Percentiles rank a stretch among this genome's conserved stretches.
Evolutionary conservation across 2,329 filamentous ascomycete genomes (phyloP).

Genomic region (Sclerotinia sclerotiorum): DNA sequence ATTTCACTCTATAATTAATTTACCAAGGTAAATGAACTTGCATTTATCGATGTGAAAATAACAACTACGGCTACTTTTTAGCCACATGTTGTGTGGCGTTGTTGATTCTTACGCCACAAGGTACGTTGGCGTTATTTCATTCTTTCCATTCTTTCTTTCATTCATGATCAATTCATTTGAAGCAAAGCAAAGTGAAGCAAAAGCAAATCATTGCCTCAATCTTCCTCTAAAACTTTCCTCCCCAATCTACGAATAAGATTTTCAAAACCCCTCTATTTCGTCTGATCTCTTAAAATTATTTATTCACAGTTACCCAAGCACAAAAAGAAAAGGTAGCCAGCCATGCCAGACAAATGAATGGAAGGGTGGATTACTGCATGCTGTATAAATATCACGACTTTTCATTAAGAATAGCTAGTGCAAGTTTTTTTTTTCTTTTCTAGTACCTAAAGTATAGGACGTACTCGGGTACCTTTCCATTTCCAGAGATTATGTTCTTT

Average conservation of each 20-base stretch:
- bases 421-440: background rate
- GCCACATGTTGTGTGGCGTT: conserved; percentile 17
- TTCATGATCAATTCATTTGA: background rate
- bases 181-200: background rate
- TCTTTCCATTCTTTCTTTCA: background rate
- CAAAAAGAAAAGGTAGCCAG: background rate
- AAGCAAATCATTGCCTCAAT: no score
- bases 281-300: background rate
- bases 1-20: conserved; percentile 23
- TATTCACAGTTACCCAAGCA: background rate
- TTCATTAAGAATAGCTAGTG: background rate
- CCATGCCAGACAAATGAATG: background rate
- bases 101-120: conserved; percentile 4
- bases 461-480: conserved; percentile 1
- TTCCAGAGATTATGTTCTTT: background rate
- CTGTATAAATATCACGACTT: conserved; percentile 4
- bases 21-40: conserved; percentile 20
- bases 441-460: background rate
- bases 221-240: background rate
- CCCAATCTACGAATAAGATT: background rate
- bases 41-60: background rate
- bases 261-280: conserved; percentile 7
- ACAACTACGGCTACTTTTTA: conserved; percentile 9
- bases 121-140: background rate
- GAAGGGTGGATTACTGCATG: background rate